phyloP scores from a whole-genome alignment of 768 basidiomycete genomes.

The Mycena vulgaris region DNA sequence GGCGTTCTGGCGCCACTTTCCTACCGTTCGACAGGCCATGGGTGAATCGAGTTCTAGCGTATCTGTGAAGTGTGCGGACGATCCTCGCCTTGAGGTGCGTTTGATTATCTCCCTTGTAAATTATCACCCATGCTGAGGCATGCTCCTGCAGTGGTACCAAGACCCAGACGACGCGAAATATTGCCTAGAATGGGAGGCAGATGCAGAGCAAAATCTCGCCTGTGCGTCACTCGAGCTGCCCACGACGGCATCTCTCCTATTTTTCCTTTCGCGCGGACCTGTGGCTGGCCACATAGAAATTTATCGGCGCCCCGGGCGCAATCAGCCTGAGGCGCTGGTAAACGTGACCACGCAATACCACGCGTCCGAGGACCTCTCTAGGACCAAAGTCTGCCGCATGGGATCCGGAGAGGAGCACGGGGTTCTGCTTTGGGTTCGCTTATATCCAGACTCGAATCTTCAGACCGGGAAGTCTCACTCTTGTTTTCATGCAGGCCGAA shows the following conservation, averaged over 20 bases:
- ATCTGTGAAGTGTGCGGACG: background rate
- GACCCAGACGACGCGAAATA: background rate
- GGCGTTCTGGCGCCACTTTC: slow-evolving; percentile 4
- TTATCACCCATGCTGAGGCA: background rate
- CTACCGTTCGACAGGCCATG: background rate
- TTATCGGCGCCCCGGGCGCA: background rate
- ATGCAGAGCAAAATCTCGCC: background rate
- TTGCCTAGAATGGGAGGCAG: slow-evolving; percentile 3
- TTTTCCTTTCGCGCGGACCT: slow-evolving; percentile 5
- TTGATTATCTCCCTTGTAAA: slow-evolving; percentile 2
- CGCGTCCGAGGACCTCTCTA: slow-evolving; percentile 1
- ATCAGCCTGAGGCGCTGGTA: background rate
- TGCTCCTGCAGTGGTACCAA: slow-evolving; percentile 7
- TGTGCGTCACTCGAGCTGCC: slow-evolving; percentile 5
- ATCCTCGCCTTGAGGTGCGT: slow-evolving; percentile 3
- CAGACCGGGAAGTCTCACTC: slow-evolving; percentile 6
- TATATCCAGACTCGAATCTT: background rate
- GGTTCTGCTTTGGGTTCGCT: slow-evolving; percentile 1
- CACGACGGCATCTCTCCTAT: background rate
- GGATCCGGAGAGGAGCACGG: slow-evolving; percentile 1
- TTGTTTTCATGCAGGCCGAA: slow-evolving; percentile 8
- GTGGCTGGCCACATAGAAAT: background rate
- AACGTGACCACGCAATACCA: slow-evolving; percentile 1
- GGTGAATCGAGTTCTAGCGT: background rate
- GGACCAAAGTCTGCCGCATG: slow-evolving; percentile 4